Conservation (phyloP, 768 basidiomycete species). For the Calocera cornea region DNA sequence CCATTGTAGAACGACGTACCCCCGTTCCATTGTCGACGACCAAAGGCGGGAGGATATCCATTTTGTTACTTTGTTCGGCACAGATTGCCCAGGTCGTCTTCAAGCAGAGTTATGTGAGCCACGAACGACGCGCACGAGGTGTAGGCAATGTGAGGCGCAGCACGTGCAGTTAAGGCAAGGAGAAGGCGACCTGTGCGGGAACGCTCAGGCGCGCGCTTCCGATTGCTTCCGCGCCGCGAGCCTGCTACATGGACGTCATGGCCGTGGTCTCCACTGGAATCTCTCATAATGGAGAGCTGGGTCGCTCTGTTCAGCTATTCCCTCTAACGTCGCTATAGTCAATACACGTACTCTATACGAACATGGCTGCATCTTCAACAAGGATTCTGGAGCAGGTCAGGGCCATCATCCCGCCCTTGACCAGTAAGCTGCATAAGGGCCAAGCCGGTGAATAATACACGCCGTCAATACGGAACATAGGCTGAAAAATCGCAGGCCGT, state of each 20-base stretch:
- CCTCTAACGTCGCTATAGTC: background rate
- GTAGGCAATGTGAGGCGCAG: background rate
- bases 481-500: slow-evolving; percentile 38
- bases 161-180: slow-evolving; percentile 1
- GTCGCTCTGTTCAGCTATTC: background rate
- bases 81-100: background rate
- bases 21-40: slow-evolving; percentile 87
- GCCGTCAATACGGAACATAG: background rate
- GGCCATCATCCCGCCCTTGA: slow-evolving; percentile 78
- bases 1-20: slow-evolving; percentile 33
- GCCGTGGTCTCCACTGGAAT: background rate
- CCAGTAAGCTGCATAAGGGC: slow-evolving; percentile 82
- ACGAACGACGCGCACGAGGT: background rate
- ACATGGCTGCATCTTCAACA: slow-evolving; percentile 26
- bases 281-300: background rate
- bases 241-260: background rate
- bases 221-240: background rate
- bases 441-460: slow-evolving; percentile 54
- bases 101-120: background rate
- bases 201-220: background rate
- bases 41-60: slow-evolving; percentile 32
- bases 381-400: slow-evolving; percentile 56
- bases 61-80: background rate
- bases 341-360: slow-evolving; percentile 5
- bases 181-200: background rate